These are phyloP conservation scores for Vaccinium corymbosum DNA, from an alignment of 148 eudicot species.

Conservation along the genomic window DNA sequence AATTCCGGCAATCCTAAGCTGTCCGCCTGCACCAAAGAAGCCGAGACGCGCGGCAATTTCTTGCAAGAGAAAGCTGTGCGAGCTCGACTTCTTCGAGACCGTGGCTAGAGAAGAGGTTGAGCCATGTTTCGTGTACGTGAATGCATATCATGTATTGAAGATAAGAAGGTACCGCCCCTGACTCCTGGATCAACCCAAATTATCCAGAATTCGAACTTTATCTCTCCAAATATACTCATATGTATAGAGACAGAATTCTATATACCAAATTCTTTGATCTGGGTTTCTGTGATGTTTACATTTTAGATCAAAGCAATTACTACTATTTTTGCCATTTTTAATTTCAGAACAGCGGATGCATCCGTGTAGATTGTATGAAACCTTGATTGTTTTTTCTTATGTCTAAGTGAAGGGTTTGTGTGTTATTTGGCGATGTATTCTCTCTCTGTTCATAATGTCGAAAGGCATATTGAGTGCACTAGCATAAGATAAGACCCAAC, in stretches of 20 bases:
- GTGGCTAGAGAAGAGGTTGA: conserved; percentile 33
- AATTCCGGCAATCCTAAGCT: conserved; percentile 25
- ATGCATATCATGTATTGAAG: conserved; percentile 6
- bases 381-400: not conserved
- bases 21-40: conserved; percentile 41
- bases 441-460: not conserved
- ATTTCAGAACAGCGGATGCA: not conserved
- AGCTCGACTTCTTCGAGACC: conserved; percentile 30
- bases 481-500: not conserved
- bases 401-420: not conserved
- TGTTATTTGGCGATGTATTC: not conserved
- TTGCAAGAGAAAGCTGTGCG: conserved; percentile 31
- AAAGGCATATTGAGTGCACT: not conserved
- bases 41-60: not conserved
- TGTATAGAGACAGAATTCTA: not conserved
- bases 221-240: not conserved
- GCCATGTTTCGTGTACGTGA: conserved; percentile 25
- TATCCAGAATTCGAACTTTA: not conserved
- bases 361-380: not conserved
- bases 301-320: not conserved
- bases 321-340: not conserved
- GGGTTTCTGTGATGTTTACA: not conserved
- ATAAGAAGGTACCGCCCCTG: conserved; percentile 23
- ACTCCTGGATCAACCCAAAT: not conserved
- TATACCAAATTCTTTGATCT: not conserved